A percentile compares a stretch with the other conserved stretches of the same genome.
Conservation (phyloP, 1,139 yeast genomes). For the Protomyces gravidus region DNA sequence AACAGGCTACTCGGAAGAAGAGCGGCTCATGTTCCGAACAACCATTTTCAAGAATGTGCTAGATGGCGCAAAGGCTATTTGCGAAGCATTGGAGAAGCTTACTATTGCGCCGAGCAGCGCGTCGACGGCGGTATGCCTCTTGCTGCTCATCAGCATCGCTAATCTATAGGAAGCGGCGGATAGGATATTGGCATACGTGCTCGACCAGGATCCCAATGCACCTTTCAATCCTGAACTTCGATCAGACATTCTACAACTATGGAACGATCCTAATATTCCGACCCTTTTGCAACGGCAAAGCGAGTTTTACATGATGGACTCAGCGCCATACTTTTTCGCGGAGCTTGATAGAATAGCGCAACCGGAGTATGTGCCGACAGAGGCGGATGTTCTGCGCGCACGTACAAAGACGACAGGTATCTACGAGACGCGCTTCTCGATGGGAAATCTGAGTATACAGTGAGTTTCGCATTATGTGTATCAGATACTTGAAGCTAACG, state of each 20-base stretch:
- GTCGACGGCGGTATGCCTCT: constrained; percentile 12
- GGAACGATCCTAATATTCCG: constrained; percentile 59
- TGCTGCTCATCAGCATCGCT: constrained; percentile 15
- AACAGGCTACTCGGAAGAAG: constrained; percentile 76
- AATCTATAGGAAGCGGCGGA: constrained; percentile 24
- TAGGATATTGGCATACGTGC: constrained; percentile 29
- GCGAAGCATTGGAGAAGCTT: constrained; percentile 28
- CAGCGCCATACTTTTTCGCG: constrained; percentile 56
- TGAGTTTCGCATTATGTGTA: not conserved
- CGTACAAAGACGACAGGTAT: constrained; percentile 95
- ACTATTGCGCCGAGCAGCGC: constrained; percentile 4
- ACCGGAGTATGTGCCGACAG: constrained; percentile 63
- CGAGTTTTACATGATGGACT: constrained; percentile 79
- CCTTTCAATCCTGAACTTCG: constrained; percentile 35
- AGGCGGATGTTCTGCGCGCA: constrained; percentile 81
- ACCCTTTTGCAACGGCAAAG: constrained; percentile 60
- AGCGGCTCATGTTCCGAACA: constrained; percentile 72
- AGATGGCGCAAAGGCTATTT: constrained; percentile 75
- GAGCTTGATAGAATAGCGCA: constrained; percentile 45
- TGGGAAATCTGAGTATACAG: constrained; percentile 51
- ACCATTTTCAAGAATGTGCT: constrained; percentile 92
- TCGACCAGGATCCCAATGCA: constrained; percentile 32
- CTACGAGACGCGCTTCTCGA: constrained; percentile 74
- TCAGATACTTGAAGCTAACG: not conserved
- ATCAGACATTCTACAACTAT: constrained; percentile 43